Conservation (phyloP, 306 rosid genomes). For the Heteromeles arbutifolia region DNA sequence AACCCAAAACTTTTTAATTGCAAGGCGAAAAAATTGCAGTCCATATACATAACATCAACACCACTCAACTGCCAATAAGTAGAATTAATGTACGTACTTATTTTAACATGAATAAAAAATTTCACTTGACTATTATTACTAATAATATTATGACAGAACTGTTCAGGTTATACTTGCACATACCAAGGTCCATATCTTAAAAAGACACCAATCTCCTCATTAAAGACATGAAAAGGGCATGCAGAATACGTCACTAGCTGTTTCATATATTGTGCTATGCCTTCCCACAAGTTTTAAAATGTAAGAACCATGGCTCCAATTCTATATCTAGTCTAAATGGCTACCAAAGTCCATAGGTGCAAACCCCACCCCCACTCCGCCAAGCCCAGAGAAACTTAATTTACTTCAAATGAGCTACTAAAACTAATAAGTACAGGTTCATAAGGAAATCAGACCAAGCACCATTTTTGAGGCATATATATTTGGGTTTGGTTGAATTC, state of each 20-base stretch:
- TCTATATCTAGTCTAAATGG: background rate
- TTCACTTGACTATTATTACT: background rate
- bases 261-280: background rate
- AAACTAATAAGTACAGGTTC: background rate
- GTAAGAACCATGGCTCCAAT: background rate
- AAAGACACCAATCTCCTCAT: background rate
- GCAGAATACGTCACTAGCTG: background rate
- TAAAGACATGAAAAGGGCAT: background rate
- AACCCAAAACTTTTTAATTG: background rate
- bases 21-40: background rate
- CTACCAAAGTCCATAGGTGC: background rate
- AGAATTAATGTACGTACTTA: background rate
- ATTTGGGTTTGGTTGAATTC: background rate
- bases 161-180: background rate
- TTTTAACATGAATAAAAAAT: background rate
- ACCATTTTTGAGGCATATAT: background rate
- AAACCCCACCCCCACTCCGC: background rate
- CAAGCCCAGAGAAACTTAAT: background rate
- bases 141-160: too few relatives aligned
- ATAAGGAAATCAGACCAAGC: background rate
- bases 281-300: background rate
- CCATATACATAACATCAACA: background rate
- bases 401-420: background rate
- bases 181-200: background rate
- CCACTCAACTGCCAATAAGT: background rate